Conservation (phyloP, 2,329 filamentous ascomycete species). For the Fusarium sp. region DNA sequence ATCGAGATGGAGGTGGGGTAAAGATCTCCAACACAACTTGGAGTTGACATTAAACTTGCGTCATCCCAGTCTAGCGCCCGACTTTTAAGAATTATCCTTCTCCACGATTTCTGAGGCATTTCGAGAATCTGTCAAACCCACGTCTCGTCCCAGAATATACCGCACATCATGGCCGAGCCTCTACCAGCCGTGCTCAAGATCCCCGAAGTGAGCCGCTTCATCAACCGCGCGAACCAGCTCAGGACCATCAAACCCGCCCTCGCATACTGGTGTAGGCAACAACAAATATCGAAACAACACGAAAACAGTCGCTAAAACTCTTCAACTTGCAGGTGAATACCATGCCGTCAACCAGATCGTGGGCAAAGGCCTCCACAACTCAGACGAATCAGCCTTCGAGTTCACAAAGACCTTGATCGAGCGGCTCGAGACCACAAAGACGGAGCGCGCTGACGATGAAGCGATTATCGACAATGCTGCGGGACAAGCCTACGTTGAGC, state of each 20-base stretch:
- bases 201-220: constrained; percentile 85
- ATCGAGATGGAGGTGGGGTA: constrained; percentile 27
- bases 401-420: constrained; percentile 92
- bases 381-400: constrained; percentile 79
- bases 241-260: constrained; percentile 87
- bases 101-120: background rate
- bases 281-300: background rate
- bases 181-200: constrained; percentile 69
- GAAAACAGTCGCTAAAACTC: background rate
- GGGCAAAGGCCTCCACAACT: constrained; percentile 78
- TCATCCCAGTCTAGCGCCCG: constrained; percentile 9
- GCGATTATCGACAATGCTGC: constrained; percentile 86
- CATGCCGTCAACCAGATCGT: constrained; percentile 95
- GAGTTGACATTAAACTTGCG: constrained; percentile 23
- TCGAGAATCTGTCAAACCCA: background rate
- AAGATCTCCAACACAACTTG: constrained; percentile 29
- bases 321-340: constrained; percentile 75
- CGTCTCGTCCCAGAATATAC: background rate
- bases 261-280: constrained; percentile 88
- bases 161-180: constrained; percentile 70
- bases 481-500: constrained; percentile 91
- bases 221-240: constrained; percentile 84
- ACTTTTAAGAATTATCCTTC: background rate
- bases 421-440: constrained; percentile 75
- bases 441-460: constrained; percentile 79